A percentile compares a stretch with the other conserved stretches of the same genome.
Conservation (phyloP, 139 green algal genomes). For the Nannochloris sp. region DNA sequence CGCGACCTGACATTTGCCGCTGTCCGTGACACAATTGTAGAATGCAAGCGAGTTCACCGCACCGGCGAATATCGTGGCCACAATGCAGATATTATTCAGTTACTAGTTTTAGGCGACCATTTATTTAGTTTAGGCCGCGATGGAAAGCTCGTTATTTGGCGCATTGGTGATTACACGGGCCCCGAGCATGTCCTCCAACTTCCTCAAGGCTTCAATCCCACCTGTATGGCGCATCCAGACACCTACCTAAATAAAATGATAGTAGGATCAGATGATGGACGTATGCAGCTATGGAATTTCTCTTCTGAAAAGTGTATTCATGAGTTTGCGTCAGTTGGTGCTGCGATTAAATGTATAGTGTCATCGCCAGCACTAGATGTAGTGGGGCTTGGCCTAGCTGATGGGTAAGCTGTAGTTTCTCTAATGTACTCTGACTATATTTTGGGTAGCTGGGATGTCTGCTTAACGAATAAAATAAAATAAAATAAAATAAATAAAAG, state of each 20-base stretch:
- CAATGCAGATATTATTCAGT: constrained; percentile 38
- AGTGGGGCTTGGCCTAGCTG: constrained; percentile 78
- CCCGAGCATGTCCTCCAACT: constrained; percentile 33
- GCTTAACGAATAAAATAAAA: no score
- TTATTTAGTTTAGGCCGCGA: constrained; percentile 68
- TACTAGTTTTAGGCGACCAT: constrained; percentile 73
- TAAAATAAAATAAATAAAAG: no score
- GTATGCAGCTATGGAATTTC: constrained; percentile 90
- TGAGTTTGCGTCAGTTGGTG: constrained; percentile 59
- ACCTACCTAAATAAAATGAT: constrained; percentile 98
- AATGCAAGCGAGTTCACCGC: constrained; percentile 53
- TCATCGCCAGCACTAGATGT: constrained; percentile 87
- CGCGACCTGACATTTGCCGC: constrained; percentile 85
- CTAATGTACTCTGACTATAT: no score
- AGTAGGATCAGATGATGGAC: constrained; percentile 59
- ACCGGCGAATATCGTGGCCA: constrained; percentile 39
- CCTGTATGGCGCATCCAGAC: constrained; percentile 85
- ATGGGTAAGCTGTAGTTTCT: constrained; percentile 49
- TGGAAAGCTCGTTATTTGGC: constrained; percentile 63
- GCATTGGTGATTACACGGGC: constrained; percentile 43
- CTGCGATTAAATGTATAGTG: constrained; percentile 51
- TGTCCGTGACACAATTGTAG: constrained; percentile 56
- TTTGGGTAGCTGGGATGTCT: no score
- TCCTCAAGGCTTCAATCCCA: constrained; percentile 57
- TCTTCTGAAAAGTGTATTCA: constrained; percentile 52